phyloP scores from a whole-genome alignment of 1,284 basidiomycete genomes.

The Cryptococcus sp. region DNA sequence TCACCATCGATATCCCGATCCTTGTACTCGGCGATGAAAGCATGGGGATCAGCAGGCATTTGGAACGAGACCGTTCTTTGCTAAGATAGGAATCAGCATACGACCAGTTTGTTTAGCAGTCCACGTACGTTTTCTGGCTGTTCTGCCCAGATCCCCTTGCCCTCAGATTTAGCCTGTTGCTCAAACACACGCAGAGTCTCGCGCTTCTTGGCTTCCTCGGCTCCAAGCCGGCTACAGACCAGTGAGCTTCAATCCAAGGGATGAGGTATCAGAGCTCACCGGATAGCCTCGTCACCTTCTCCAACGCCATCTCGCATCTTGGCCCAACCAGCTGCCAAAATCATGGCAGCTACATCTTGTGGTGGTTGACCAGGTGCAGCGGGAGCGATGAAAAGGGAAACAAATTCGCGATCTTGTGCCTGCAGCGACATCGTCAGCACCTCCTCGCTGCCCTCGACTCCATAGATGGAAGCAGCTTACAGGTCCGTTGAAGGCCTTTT shows the following conservation, averaged over 20 bases:
- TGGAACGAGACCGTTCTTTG: conserved; percentile 73
- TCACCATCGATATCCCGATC: conserved; percentile 82
- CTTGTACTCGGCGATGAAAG: conserved; percentile 88
- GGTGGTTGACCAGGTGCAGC: conserved; percentile 51
- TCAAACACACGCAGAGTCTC: conserved; percentile 63
- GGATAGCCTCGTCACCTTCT: conserved; percentile 49
- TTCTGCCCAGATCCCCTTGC: conserved; percentile 80
- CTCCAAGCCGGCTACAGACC: conserved; percentile 52
- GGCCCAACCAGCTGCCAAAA: conserved; percentile 85
- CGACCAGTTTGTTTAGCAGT: too few species aligned
- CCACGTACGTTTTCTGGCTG: conserved; percentile 63
- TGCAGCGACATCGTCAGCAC: not conserved
- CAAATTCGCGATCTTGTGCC: conserved; percentile 49
- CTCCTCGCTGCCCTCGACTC: not conserved
- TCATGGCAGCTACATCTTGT: conserved; percentile 71
- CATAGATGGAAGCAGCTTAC: conserved; percentile 8
- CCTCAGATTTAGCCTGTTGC: conserved; percentile 72
- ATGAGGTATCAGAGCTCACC: conserved; percentile 18
- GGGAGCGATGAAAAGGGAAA: conserved; percentile 48
- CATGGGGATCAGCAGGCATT: conserved; percentile 87
- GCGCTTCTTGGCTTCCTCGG: conserved; percentile 72
- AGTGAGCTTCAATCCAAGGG: not conserved
- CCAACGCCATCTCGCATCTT: conserved; percentile 76
- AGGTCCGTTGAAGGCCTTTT: conserved; percentile 13
- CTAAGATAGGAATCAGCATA: conserved; percentile 51